phyloP scores from a whole-genome alignment of 2,329 filamentous ascomycete species.

The Magnaporthales sp. region DNA sequence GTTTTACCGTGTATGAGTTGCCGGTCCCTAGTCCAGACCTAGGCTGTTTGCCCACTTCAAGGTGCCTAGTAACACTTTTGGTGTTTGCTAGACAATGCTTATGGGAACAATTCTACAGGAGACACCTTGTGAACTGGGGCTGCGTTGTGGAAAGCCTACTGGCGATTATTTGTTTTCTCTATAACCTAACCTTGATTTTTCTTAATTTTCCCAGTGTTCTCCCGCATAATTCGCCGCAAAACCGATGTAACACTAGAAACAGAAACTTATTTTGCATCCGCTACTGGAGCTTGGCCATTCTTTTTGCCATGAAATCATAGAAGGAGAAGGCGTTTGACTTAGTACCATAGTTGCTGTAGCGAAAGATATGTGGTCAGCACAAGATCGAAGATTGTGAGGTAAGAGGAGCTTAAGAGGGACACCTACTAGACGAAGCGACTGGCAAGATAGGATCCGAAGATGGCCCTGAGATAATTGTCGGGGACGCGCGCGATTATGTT shows the following conservation, averaged over 20 bases:
- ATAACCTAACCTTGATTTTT: not conserved
- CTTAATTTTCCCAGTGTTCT: not conserved
- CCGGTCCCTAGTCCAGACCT: too few relatives aligned
- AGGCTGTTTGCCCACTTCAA: too few relatives aligned
- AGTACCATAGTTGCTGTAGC: conserved; percentile 55
- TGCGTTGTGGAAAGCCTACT: not conserved
- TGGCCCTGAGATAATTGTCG: conserved; percentile 83
- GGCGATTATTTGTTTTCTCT: conserved; percentile 2
- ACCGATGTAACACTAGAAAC: not conserved
- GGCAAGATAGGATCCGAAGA: conserved; percentile 93
- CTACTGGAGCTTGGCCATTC: conserved; percentile 41
- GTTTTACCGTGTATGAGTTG: too few relatives aligned
- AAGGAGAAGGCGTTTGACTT: conserved; percentile 94
- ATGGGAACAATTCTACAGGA: not conserved
- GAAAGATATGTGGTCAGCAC: not conserved
- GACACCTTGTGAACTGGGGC: not conserved
- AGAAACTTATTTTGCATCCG: not conserved
- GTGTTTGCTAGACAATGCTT: not conserved
- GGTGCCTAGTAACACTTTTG: not conserved
- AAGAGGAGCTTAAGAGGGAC: too few relatives aligned
- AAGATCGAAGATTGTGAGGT: not conserved
- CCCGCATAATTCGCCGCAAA: not conserved
- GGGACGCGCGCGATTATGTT: conserved; percentile 82
- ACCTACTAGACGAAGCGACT: conserved; percentile 87
- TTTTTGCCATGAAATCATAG: conserved; percentile 81